These are phyloP conservation scores for Hortiboletus flavorubellus DNA, from an alignment of 768 basidiomycete genomes.

Conservation along the genomic window DNA sequence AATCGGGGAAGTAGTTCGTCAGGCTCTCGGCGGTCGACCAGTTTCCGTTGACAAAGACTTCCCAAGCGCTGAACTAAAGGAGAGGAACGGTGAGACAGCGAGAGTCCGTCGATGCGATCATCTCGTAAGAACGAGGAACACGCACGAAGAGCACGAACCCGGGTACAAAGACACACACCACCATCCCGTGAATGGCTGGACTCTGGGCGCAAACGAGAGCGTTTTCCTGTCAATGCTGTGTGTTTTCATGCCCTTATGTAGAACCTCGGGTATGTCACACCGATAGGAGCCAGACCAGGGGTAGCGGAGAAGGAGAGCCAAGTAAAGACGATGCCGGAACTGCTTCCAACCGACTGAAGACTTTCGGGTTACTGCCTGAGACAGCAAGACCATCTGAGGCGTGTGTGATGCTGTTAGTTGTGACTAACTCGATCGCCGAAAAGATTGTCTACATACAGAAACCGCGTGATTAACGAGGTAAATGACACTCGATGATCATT, in stretches of 20 bases:
- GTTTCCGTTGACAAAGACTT: slow-evolving; percentile 35
- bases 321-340: slow-evolving; percentile 37
- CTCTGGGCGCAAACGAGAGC: slow-evolving; percentile 42
- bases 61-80: slow-evolving; percentile 29
- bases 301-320: slow-evolving; percentile 41
- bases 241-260: slow-evolving; percentile 39
- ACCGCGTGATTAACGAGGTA: slow-evolving; percentile 3
- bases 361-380: slow-evolving; percentile 50
- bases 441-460: background rate
- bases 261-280: slow-evolving; percentile 46
- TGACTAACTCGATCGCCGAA: too few relatives aligned
- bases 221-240: slow-evolving; percentile 47
- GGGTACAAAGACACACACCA: slow-evolving; percentile 29
- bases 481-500: background rate
- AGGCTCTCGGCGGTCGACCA: slow-evolving; percentile 41
- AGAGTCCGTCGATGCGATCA: background rate
- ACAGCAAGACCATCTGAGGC: slow-evolving; percentile 49
- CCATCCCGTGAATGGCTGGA: slow-evolving; percentile 39
- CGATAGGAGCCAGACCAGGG: slow-evolving; percentile 42
- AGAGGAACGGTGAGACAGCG: slow-evolving; percentile 1
- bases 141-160: slow-evolving; percentile 36
- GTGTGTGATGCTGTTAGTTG: slow-evolving; percentile 22
- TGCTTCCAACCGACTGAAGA: slow-evolving; percentile 39
- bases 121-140: background rate
- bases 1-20: slow-evolving; percentile 41